Evolutionary conservation across 129 eudicot species (phyloP).

Genomic region (Centella asiatica): DNA sequence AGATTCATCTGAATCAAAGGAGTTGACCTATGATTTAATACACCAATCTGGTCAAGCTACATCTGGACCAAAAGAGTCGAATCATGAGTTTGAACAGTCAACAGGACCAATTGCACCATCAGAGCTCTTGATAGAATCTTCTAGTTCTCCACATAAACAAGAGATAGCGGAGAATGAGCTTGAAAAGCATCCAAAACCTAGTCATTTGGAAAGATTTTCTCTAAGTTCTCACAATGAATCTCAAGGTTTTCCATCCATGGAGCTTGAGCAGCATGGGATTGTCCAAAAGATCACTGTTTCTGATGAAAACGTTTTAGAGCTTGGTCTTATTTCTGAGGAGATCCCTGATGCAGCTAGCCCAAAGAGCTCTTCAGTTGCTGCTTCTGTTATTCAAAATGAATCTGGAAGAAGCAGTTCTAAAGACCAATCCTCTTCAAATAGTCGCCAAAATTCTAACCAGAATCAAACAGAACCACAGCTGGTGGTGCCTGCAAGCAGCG

Average conservation of each 20-base stretch:
- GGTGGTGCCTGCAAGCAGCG: slow-evolving; percentile 21
- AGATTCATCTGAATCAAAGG: slow-evolving; percentile 19
- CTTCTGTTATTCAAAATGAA: slow-evolving; percentile 21
- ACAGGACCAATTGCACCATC: not conserved
- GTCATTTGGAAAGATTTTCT: slow-evolving; percentile 22
- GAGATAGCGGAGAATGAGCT: slow-evolving; percentile 18
- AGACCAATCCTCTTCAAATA: slow-evolving; percentile 12
- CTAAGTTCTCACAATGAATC: slow-evolving; percentile 23
- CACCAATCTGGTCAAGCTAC: slow-evolving; percentile 11
- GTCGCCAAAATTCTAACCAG: slow-evolving; percentile 11
- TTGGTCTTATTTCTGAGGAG: not conserved
- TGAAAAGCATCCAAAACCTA: slow-evolving; percentile 15
- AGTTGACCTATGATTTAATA: slow-evolving; percentile 3
- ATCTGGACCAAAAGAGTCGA: slow-evolving; percentile 11
- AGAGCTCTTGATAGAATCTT: slow-evolving; percentile 18
- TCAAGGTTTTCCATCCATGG: slow-evolving; percentile 9
- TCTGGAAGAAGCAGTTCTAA: slow-evolving; percentile 17
- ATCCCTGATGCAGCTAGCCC: slow-evolving; percentile 15
- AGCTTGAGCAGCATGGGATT: slow-evolving; percentile 15
- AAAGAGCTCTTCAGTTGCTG: slow-evolving; percentile 15
- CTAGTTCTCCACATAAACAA: slow-evolving; percentile 17
- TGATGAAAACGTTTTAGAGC: not conserved
- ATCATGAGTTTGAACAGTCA: slow-evolving; percentile 13
- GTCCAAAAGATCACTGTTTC: slow-evolving; percentile 6
- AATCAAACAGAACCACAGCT: slow-evolving; percentile 15